These are phyloP conservation scores for Nitzschia sp. DNA, from an alignment of 108 stramenopile species.

Conservation along the genomic window DNA sequence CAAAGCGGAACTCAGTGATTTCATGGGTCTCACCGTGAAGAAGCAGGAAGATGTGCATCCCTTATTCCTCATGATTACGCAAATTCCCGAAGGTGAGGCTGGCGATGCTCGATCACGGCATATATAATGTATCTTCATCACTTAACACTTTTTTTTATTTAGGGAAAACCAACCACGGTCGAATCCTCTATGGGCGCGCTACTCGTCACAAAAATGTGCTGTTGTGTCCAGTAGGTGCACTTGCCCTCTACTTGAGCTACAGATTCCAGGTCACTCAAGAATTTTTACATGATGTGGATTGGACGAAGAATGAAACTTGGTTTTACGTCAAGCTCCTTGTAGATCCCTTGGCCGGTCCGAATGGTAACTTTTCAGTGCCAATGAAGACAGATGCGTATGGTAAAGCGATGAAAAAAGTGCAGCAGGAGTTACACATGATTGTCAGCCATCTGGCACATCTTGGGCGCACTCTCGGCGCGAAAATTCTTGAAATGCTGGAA, in stretches of 20 bases:
- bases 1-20: conserved; percentile 7
- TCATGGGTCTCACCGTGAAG: background rate
- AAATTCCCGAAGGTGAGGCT: background rate
- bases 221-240: conserved; percentile 6
- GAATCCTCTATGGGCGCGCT: conserved; percentile 10
- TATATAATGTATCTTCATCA: too few relatives aligned
- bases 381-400: background rate
- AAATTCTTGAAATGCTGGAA: background rate
- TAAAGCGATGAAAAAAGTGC: background rate
- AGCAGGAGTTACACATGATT: background rate
- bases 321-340: conserved; percentile 4
- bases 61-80: background rate
- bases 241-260: conserved; percentile 6
- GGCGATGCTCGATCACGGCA: too few relatives aligned
- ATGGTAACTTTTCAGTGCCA: background rate
- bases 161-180: conserved; percentile 12
- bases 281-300: background rate
- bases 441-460: background rate
- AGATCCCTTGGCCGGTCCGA: background rate
- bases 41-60: conserved; percentile 1
- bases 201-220: conserved; percentile 10
- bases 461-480: background rate
- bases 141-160: too few relatives aligned
- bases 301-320: background rate
- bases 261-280: conserved; percentile 2